Evolutionary conservation across 2,329 filamentous ascomycete genomes (phyloP), one percentile per base, ranked within the genome.

Genomic region (Bipolaris sorokiniana): DNA sequence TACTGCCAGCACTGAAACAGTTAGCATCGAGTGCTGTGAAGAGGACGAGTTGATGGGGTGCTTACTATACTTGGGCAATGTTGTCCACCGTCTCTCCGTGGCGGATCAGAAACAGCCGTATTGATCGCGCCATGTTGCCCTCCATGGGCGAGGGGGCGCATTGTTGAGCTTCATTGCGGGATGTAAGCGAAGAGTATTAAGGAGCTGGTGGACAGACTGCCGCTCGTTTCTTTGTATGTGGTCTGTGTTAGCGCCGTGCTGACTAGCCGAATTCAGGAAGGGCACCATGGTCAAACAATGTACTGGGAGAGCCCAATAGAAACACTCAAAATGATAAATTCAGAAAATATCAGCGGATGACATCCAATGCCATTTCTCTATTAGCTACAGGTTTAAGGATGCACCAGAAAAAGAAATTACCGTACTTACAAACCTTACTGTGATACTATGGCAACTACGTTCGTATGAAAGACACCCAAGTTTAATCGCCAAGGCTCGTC

Each of bases 71-170:
- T 52, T 88, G 85, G 38, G 89, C 89, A 56, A 95, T 89, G 75
- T 97, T 97, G 78, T 97, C 90, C 63, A 96, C 90, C 15, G 91
- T 94, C 79, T 97, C 92, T 71, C 89, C 92, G 81, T 97, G 92
- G 54, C 92, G 88, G 69, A 96, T 86, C 67, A 97, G 83, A 69
- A 92, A 87, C 53, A 97, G 76, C 70, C 82, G 83, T 84, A 89
- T 86, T 54, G 65, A 64, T 54, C 54, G 63, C 50, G 58, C 62
- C 69, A 69, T 70, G 54, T 38, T 64, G 58, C 66, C 67, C 66
- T 53, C 54, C 28, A 45, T 22, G 52, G 65, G 65, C 59, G 59
- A 47, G 37, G 20, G 38, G 31, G 49, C 47, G 59, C 46, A 48
- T 13, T 34, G 54, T 51, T 1, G 46, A 64, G 55, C 56, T 51